Conservation (phyloP, 345 rosid genomes). For the Rhodomyrtus tomentosa region DNA sequence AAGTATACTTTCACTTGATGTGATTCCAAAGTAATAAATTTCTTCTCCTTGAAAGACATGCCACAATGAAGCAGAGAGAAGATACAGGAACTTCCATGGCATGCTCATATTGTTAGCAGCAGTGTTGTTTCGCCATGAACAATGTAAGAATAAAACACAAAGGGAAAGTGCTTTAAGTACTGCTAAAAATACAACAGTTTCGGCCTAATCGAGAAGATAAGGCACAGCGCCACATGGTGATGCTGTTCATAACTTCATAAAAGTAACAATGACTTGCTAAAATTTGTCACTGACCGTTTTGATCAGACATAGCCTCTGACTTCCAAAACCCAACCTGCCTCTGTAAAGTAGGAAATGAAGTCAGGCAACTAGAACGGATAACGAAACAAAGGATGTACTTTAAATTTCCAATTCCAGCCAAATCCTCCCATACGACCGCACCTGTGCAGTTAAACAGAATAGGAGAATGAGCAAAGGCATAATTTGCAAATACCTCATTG, state of each 20-base stretch:
- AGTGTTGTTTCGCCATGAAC: background rate
- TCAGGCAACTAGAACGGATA: background rate
- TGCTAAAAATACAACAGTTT: background rate
- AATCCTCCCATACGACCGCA: background rate
- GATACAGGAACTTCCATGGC: background rate
- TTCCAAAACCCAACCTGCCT: constrained; percentile 39
- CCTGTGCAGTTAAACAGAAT: background rate
- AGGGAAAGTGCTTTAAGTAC: background rate
- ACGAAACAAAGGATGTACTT: background rate
- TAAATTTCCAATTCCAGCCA: background rate
- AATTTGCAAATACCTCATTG: constrained; percentile 19
- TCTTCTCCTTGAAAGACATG: background rate
- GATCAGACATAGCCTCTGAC: constrained; percentile 19
- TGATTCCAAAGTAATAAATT: background rate
- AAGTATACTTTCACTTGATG: background rate
- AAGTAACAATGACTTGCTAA: background rate
- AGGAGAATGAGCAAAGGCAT: background rate
- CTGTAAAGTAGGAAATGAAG: constrained; percentile 15
- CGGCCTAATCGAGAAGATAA: background rate
- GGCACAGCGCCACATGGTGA: background rate
- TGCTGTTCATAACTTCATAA: background rate
- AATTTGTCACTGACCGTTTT: constrained; percentile 20
- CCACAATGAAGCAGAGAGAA: background rate
- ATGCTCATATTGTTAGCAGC: background rate
- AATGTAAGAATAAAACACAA: background rate